These are phyloP conservation scores for Acacia melanoxylon DNA, from an alignment of 306 rosid species.

Conservation along the genomic window DNA sequence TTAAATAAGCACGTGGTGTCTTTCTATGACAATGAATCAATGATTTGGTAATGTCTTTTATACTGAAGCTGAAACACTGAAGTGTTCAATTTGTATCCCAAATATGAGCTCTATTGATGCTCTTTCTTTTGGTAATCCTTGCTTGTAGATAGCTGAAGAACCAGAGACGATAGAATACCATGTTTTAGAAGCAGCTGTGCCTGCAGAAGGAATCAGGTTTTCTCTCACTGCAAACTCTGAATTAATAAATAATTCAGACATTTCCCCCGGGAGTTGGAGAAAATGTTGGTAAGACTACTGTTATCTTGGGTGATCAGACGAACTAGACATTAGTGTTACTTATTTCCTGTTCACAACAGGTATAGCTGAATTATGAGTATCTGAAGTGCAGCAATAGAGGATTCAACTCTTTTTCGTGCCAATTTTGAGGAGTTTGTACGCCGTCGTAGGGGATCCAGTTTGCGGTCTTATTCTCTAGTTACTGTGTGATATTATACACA, in stretches of 20 bases:
- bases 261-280: slow-evolving; percentile 45
- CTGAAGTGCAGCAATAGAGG: slow-evolving; percentile 49
- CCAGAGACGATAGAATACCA: slow-evolving; percentile 62
- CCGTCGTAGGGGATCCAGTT: slow-evolving; percentile 63
- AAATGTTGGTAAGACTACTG: slow-evolving; percentile 50
- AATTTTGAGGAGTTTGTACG: slow-evolving; percentile 88
- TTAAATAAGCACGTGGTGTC: background rate
- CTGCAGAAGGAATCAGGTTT: slow-evolving; percentile 63
- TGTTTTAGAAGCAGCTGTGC: slow-evolving; percentile 57
- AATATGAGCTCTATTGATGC: slow-evolving; percentile 7
- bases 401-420: slow-evolving; percentile 67
- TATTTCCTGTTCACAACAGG: slow-evolving; percentile 24
- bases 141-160: slow-evolving; percentile 50
- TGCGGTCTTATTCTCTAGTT: too few species aligned
- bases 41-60: slow-evolving; percentile 21
- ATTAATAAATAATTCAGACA: slow-evolving; percentile 40
- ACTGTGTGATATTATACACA: too few species aligned
- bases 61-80: slow-evolving; percentile 21
- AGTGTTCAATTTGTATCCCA: slow-evolving; percentile 9
- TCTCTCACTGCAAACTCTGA: slow-evolving; percentile 41
- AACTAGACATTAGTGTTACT: slow-evolving; percentile 7
- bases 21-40: background rate
- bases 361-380: slow-evolving; percentile 39
- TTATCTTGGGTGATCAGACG: slow-evolving; percentile 26
- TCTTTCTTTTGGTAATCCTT: slow-evolving; percentile 28